Evolutionary conservation across 2,329 filamentous ascomycete genomes (phyloP), one percentile per base, ranked within the genome.

Genomic region (Penicillium sp.): DNA sequence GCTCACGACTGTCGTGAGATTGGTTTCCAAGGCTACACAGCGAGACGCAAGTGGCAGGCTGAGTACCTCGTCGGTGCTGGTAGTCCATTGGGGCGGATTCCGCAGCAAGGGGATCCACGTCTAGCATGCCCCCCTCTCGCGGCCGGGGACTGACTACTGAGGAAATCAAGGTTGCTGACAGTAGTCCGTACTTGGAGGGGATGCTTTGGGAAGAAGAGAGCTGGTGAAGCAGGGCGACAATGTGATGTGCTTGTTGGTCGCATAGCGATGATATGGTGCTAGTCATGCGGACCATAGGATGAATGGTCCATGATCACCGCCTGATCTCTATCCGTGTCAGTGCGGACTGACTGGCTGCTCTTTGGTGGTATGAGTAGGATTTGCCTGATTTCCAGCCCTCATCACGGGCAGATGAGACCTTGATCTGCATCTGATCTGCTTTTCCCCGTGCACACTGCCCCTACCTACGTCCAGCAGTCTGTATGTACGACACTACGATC

Each of bases 381-480:
- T 37, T 37, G 4, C 13, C 13, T 37, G 35, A 37, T 37, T 37
- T 37, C 35, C 19, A 25, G 11, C 43, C 33, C 37, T 43, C 14
- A 19, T 45, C 51, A 43, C 46, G 45, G 52, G 37, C 58, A 37
- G 19, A 43, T 46, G 28, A 28, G 59, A 61, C 58, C 33, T 28
- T 57, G 40, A 52, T 52, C 49, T 37, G 49, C 30, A 58, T 62
- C 52, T 13, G 43, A 61, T 59, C 55, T 28, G 55, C 40, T 57
- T 51, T 57, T 37, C 28, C 28, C 45, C 46, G 49, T 52, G 30
- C 30, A 52, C 30, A 22, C 19, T 22, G 19, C 19, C 6, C 22
- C 26, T 30, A 28, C 35, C 35, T 37, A 14, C 35, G 11, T 37
- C 35, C 35, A 37, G 33, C 13, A 35, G 33, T 35, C 3, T 35